Conservation (phyloP, 257 asterid species). For the Solanum piurae region DNA sequence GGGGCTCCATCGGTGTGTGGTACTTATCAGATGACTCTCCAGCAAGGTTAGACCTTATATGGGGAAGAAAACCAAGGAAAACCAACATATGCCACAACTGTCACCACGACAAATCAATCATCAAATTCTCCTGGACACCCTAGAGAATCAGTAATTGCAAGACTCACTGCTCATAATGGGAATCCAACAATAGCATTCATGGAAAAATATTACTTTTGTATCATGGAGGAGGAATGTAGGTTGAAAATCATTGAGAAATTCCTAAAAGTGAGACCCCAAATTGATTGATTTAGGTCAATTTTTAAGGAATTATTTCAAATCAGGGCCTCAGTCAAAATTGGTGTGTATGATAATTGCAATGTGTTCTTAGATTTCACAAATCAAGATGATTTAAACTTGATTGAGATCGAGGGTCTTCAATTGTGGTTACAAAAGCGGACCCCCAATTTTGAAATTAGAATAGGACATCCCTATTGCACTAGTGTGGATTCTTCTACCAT, state of each 20-base stretch:
- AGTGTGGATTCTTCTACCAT: too few relatives aligned
- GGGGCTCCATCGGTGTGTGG: background rate
- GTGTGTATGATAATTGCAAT: background rate
- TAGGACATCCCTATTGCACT: too few relatives aligned
- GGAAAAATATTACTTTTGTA: background rate
- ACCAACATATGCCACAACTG: background rate
- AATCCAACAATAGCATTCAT: too few relatives aligned
- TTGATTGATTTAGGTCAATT: background rate
- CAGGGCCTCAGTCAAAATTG: too few relatives aligned
- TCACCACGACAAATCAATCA: background rate
- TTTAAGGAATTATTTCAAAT: background rate
- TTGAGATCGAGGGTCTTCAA: background rate
- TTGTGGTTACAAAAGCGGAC: background rate
- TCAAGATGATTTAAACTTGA: background rate
- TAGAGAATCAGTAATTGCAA: background rate
- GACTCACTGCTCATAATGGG: background rate
- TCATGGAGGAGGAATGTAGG: background rate
- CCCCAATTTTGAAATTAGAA: background rate
- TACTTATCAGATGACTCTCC: background rate
- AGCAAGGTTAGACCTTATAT: background rate
- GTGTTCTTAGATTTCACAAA: background rate
- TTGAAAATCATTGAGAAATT: too few relatives aligned
- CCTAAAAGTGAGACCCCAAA: background rate
- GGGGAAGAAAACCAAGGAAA: too few relatives aligned
- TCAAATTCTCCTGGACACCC: background rate